Base-by-base conservation (phyloP, 2,329 filamentous ascomycete genomes). In the Fusarium xyrophilum region DNA sequence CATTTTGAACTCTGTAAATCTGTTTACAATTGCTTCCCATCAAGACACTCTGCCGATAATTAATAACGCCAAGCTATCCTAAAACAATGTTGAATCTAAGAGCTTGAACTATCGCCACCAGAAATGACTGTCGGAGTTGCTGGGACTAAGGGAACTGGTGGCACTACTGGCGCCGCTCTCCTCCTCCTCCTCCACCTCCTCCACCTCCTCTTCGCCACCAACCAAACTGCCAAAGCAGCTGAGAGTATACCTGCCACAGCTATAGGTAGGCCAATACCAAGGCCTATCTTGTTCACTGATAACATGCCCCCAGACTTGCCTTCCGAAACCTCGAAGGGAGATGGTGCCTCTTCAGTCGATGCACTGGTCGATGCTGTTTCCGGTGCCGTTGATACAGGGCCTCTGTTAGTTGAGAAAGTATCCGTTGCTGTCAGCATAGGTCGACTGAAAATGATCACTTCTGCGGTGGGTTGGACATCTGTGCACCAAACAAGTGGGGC, bases 361-460 rank as follows among this genome's bases (percentile, higher is more conserved):
- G 6, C 8, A 10, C 6, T 21, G 14, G 14, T 23, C n/a, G 2
- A 21, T 7, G 35, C 7, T 23, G 15, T 15, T 52, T 12, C 6
- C 17, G 5, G 5, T 12, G 19, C 5, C 2, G 6, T 8, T 7
- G 12, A 48, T 1, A 3, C 7, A 8, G 15, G 3, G 7, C 12
- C 25, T 19, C 12, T 48, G 19, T 35, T 6, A n/a, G 4, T n/a
- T 7, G 11, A 11, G 8, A 21, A 5, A 5, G 33, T 12, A 1
- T 6, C 36, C 6, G 48, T 17, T 14, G 4, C 28, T 27, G 5
- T 19, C 3, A n/a, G 21, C 4, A 10, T 4, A 19, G 27, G 15
- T 12, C 10, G 10, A 11, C 30, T 10, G 5, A 23, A 23, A 17
- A 52, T 42, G 11, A 30, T 7, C n/a, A 30, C n/a, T 42, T 40